These are phyloP conservation scores for Mycena indigotica DNA, from an alignment of 768 basidiomycete genomes.

Conservation along the genomic window DNA sequence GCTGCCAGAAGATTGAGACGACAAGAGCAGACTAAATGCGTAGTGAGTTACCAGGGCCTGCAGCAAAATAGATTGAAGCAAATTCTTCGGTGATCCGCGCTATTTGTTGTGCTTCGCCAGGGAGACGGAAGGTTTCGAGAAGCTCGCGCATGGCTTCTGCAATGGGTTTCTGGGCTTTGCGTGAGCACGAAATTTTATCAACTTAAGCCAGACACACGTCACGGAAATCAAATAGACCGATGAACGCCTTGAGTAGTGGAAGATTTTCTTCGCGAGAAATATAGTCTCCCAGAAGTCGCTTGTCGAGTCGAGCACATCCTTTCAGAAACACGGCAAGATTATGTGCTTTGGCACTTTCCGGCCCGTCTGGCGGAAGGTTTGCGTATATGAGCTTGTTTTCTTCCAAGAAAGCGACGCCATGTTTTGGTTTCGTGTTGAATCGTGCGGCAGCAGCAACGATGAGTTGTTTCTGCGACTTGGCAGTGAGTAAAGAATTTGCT, in stretches of 20 bases:
- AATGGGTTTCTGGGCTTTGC: slow-evolving; percentile 93
- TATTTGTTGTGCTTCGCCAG: slow-evolving; percentile 95
- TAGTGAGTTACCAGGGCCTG: slow-evolving; percentile 73
- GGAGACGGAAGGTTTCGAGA: slow-evolving; percentile 89
- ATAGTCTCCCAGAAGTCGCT: slow-evolving; percentile 91
- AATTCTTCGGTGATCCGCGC: slow-evolving; percentile 92
- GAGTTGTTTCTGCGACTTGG: slow-evolving; percentile 85
- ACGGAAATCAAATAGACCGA: slow-evolving; percentile 87
- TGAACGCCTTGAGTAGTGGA: slow-evolving; percentile 83
- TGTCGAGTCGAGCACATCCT: slow-evolving; percentile 82
- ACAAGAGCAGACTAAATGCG: neutral
- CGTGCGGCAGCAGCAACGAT: slow-evolving; percentile 80
- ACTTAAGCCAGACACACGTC: slow-evolving; percentile 53
- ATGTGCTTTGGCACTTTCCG: slow-evolving; percentile 45
- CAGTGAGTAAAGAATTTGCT: slow-evolving; percentile 59
- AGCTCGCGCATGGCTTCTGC: slow-evolving; percentile 96
- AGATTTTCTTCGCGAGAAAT: slow-evolving; percentile 87
- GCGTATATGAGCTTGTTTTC: slow-evolving; percentile 87
- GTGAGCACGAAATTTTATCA: slow-evolving; percentile 3
- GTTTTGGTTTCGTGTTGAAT: slow-evolving; percentile 93
- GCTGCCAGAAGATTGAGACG: slow-evolving; percentile 43
- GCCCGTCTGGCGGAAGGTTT: slow-evolving; percentile 56
- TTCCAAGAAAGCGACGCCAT: slow-evolving; percentile 86
- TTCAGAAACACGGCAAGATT: slow-evolving; percentile 88
- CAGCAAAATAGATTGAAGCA: slow-evolving; percentile 86